Percentiles rank a stretch among this genome's conserved stretches.
phyloP scores from a whole-genome alignment of 2,329 filamentous ascomycete species.

The Ophiostoma australiae region DNA sequence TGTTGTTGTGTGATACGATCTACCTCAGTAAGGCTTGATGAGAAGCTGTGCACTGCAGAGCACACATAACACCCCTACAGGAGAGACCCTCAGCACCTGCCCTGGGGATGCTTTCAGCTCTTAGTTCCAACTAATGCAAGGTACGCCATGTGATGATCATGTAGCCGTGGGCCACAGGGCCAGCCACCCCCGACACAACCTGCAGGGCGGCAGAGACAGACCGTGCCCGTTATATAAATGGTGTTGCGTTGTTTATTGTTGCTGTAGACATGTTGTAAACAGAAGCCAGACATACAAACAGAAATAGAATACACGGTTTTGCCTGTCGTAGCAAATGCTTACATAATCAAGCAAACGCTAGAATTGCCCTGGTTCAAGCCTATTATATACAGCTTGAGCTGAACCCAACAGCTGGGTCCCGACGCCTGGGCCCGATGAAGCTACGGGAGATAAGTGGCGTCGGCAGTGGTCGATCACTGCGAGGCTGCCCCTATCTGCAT shows the following conservation, averaged over 20 bases:
- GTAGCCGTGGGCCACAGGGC: neutral
- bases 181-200: constrained; percentile 5
- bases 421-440: constrained; percentile 25
- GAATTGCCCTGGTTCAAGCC: neutral
- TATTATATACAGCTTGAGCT: neutral
- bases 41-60: too few species aligned
- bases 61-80: neutral
- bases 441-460: constrained; percentile 23
- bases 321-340: too few species aligned
- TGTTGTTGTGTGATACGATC: too few species aligned
- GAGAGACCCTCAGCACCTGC: neutral
- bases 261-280: neutral
- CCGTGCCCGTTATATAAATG: neutral
- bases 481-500: neutral
- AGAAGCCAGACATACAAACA: too few species aligned
- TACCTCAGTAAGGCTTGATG: too few species aligned
- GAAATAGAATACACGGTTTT: too few species aligned
- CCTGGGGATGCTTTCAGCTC: constrained; percentile 2
- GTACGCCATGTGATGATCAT: constrained; percentile 16
- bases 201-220: constrained; percentile 4
- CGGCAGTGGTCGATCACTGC: constrained; percentile 23
- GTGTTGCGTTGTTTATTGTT: too few species aligned
- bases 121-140: constrained; percentile 19
- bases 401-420: neutral
- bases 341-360: neutral